Evolutionary conservation across 306 rosid species (phyloP).

Genomic region (Sesbania bispinosa): DNA sequence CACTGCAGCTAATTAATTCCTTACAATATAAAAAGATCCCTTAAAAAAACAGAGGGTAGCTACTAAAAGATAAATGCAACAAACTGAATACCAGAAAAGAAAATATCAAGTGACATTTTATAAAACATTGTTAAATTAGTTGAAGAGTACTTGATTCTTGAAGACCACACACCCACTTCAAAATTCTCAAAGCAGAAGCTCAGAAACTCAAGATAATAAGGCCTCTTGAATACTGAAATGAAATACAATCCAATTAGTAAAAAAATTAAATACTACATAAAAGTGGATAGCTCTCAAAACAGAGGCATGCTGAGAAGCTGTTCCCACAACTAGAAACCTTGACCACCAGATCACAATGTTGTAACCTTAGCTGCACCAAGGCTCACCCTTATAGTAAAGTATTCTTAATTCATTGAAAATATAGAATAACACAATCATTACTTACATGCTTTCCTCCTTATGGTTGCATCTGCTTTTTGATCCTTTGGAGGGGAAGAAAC

Average conservation of each 20-base stretch:
- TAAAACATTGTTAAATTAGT: constrained; percentile 26
- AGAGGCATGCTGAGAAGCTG: too few relatives aligned
- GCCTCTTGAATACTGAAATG: constrained; percentile 82
- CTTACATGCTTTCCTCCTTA: constrained; percentile 56
- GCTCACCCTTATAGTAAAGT: too few relatives aligned
- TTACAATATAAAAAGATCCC: not conserved
- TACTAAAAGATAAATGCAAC: not conserved
- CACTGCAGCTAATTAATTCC: not conserved
- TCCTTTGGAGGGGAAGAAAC: constrained; percentile 56
- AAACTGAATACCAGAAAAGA: too few relatives aligned
- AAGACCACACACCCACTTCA: constrained; percentile 92
- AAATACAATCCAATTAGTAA: constrained; percentile 24
- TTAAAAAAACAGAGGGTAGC: not conserved
- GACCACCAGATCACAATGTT: too few relatives aligned
- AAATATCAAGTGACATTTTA: not conserved
- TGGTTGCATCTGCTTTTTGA: constrained; percentile 45
- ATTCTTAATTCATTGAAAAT: not conserved
- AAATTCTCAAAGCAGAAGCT: constrained; percentile 82
- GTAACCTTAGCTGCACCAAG: too few relatives aligned
- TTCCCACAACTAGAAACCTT: too few relatives aligned
- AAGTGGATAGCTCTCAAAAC: too few relatives aligned
- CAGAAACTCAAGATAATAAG: constrained; percentile 68
- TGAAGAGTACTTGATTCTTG: constrained; percentile 64
- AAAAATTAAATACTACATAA: not conserved
- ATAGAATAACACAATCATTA: not conserved